Evolutionary conservation across 805 yeast species (phyloP).

Genomic region (Osmozyma mogii): DNA sequence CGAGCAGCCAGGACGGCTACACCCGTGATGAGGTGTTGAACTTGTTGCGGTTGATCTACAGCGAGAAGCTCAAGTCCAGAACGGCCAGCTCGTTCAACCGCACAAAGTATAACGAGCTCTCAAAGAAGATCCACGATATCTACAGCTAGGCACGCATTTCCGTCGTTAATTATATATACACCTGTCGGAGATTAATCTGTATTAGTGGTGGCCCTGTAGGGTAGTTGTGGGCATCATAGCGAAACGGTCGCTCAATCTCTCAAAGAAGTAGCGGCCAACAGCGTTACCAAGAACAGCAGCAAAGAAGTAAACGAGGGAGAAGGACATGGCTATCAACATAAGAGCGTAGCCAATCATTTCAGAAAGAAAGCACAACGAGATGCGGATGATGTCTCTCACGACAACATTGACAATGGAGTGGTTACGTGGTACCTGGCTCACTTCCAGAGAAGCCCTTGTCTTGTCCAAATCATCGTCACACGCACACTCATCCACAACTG

Average conservation of each 20-base stretch:
- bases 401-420: constrained; percentile 11
- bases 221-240: constrained; percentile 19
- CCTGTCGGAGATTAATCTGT: background rate
- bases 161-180: background rate
- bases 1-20: constrained; percentile 27
- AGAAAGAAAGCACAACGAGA: constrained; percentile 48
- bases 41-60: constrained; percentile 45
- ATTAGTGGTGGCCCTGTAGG: constrained; percentile 6
- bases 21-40: constrained; percentile 40
- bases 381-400: constrained; percentile 48
- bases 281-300: constrained; percentile 66
- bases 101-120: constrained; percentile 30
- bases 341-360: constrained; percentile 63
- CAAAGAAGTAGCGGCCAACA: constrained; percentile 62
- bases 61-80: constrained; percentile 35
- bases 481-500: constrained; percentile 12
- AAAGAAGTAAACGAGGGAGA: constrained; percentile 58
- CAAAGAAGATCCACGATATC: constrained; percentile 19
- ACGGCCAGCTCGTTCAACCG: constrained; percentile 30
- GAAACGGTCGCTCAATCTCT: constrained; percentile 43
- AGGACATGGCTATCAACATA: constrained; percentile 77
- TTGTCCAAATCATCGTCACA: constrained; percentile 9
- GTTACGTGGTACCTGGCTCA: constrained; percentile 5
- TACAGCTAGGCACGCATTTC: background rate
- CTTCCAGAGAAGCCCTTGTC: constrained; percentile 1